Evolutionary conservation across 164 flowering plant species (phyloP), one percentile per base, ranked within the genome.

Genomic region (Malania oleifera): DNA sequence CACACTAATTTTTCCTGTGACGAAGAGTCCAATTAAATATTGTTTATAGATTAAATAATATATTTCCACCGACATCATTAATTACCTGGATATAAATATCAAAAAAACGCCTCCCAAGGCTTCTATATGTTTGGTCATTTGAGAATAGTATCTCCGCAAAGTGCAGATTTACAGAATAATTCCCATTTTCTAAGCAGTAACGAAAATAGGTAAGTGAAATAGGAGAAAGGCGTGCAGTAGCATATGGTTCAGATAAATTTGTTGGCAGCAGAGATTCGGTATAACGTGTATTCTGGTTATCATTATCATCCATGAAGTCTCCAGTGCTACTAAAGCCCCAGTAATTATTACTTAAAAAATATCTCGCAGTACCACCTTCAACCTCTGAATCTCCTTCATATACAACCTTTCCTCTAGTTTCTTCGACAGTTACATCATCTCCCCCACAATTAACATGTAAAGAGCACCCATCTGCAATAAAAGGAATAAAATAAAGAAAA

Each of bases 261-360:
- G 72, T 64, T 3, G 76, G 41, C 19, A 56, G 13, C 47, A 60
- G 50, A 57, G 71, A 35, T 8, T 19, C 23, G 56, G 58, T 61
- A 18, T 73, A 60, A 48, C 71, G 76, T 15, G 52, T 62, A 61
- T 77, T 80, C 48, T 56, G 67, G 54, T 40, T 64, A 64, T 60
- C 51, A 47, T 69, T 28, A 31, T 82, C 78, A 58, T 85, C 98
- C 89, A 83, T 62, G 74, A 81, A 88, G 67, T 79, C 77, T 6
- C 97, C 96, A 2, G 88, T 81, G 78, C 81, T 84, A 56, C 89
- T 87, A 31, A 75, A 73, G 51, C 82, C 97, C 95, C 97, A 87
- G 57, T 64, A 67, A 35, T 67, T 51, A 25, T 17, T n/a, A 39
- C 59, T 61, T 43, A 56, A 22, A 38, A 54, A 71, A 60, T 59